Percentiles rank a stretch among this genome's conserved stretches.
Evolutionary conservation across 495 filamentous ascomycete genomes (phyloP).

Genomic region (Podospora conica): DNA sequence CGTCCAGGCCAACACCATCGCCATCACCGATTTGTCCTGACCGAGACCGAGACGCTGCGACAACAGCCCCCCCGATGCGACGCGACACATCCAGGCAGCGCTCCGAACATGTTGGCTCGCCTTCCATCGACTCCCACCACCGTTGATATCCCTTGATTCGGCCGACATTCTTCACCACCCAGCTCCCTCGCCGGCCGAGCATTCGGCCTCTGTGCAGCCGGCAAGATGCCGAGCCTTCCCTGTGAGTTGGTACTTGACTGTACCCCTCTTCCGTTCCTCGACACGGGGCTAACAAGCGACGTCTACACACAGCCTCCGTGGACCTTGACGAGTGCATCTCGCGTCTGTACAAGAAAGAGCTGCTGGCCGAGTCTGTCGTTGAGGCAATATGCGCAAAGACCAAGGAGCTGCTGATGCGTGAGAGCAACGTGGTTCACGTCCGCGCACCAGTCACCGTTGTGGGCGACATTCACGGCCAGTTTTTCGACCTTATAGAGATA

Average conservation of each 20-base stretch:
- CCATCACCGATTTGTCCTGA: not conserved
- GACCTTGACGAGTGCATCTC: constrained; percentile 98
- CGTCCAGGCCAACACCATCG: not conserved
- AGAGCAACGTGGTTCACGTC: constrained; percentile 99
- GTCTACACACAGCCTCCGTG: constrained; percentile 65
- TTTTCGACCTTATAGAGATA: constrained; percentile 97
- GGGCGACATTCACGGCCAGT: constrained; percentile 97
- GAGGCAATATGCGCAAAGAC: constrained; percentile 99
- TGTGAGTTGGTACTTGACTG: constrained; percentile 47
- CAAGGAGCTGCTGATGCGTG: constrained; percentile 97
- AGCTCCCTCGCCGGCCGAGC: not conserved
- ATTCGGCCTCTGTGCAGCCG: constrained; percentile 1
- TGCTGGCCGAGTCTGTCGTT: constrained; percentile 94
- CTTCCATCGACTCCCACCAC: constrained; percentile 17
- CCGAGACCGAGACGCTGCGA: not conserved
- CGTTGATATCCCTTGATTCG: constrained; percentile 30
- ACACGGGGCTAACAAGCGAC: constrained; percentile 9
- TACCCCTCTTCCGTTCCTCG: constrained; percentile 7
- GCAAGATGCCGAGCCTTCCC: constrained; percentile 82
- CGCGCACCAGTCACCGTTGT: constrained; percentile 96
- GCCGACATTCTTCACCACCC: constrained; percentile 19
- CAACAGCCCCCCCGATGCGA: constrained; percentile 19
- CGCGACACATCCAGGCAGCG: constrained; percentile 2
- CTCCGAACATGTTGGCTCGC: constrained; percentile 33
- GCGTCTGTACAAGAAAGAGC: constrained; percentile 90